Base-by-base conservation (phyloP, 140 eudicot genomes). In the Erigeron philadelphicus region DNA sequence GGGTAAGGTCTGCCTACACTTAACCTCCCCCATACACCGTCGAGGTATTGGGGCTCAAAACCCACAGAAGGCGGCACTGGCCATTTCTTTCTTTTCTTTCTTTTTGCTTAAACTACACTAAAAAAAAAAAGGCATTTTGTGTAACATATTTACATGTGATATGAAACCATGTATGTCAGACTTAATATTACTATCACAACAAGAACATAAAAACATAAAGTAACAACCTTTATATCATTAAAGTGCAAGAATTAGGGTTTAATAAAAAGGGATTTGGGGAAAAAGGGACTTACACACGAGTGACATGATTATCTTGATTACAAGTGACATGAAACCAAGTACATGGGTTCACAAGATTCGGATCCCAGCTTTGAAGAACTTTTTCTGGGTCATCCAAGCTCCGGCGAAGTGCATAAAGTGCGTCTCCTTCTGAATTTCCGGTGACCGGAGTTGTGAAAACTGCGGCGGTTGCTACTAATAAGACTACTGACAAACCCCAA, bases 241-340 rank as follows among this genome's bases (percentile, higher is more conserved):
- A 31, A 31, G 38, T 31, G 38, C 5, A 31, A 31, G 38, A 31
- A 7, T 45, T 9, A 13, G 45, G 45, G 38, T 13, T 49, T 6
- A 10, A 46, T 6, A 56, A 6, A 56, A 5, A 64, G 42, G 11
- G 49, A 8, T 23, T 12, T 21, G 10, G 46, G 38, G 59, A 6
- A 17, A 9, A 17, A 12, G 21, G 21, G 68, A 62, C 81, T 57
- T 87, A 90, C 95, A 90, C 59, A 64, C 96, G 86, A 65, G 97
- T 90, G 66, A 90, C 97, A 35, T 61, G 90, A 48, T 82, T 85
- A 52, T 88, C 89, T 25, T 80, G 84, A 76, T 90, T 86, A 72
- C 97, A 90, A 66, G 95, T 90, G 78, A 90, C 50, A 72, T 90
- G 97, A 62, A 90, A 90, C 95, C 95, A 90, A 45, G 95, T 90